phyloP scores from a whole-genome alignment of 352 stramenopile species.

The Aphanomyces cochlioides region DNA sequence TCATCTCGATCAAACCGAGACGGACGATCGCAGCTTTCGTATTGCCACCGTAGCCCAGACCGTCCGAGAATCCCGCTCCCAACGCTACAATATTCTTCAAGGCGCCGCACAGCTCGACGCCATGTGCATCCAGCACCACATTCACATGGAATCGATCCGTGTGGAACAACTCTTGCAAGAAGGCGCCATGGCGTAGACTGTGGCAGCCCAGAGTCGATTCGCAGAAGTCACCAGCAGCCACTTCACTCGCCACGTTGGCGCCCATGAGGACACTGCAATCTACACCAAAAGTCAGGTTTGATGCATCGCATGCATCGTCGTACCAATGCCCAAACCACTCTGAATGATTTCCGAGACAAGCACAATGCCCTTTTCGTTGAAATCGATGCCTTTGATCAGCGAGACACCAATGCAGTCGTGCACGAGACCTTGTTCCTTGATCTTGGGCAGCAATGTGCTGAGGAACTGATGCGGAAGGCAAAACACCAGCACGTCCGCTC shows the following conservation, averaged over 20 bases:
- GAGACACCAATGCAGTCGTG: conserved; percentile 76
- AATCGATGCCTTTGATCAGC: conserved; percentile 90
- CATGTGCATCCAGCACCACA: conserved; percentile 89
- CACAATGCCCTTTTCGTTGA: conserved; percentile 72
- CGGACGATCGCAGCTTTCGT: conserved; percentile 97
- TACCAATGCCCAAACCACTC: conserved; percentile 62
- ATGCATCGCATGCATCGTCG: too few relatives aligned
- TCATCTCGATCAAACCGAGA: conserved; percentile 95
- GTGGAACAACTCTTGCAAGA: conserved; percentile 74
- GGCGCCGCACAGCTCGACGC: conserved; percentile 94
- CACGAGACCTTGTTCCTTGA: conserved; percentile 70
- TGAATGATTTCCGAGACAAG: conserved; percentile 88
- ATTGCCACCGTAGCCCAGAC: conserved; percentile 92
- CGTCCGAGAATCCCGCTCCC: conserved; percentile 95
- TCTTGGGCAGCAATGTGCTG: conserved; percentile 81
- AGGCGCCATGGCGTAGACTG: conserved; percentile 56
- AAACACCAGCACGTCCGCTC: conserved; percentile 94
- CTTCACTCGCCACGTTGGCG: conserved; percentile 96
- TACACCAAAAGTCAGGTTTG: too few relatives aligned
- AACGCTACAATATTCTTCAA: conserved; percentile 98
- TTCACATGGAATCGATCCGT: conserved; percentile 89
- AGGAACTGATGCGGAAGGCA: conserved; percentile 96
- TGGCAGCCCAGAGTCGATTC: conserved; percentile 94
- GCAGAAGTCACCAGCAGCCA: conserved; percentile 93
- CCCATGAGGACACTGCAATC: conserved; percentile 94